A percentile compares a stretch with the other conserved stretches of the same genome.
These are phyloP conservation scores for Leccinellum luteum DNA, from an alignment of 768 basidiomycete species.

Conservation along the genomic window DNA sequence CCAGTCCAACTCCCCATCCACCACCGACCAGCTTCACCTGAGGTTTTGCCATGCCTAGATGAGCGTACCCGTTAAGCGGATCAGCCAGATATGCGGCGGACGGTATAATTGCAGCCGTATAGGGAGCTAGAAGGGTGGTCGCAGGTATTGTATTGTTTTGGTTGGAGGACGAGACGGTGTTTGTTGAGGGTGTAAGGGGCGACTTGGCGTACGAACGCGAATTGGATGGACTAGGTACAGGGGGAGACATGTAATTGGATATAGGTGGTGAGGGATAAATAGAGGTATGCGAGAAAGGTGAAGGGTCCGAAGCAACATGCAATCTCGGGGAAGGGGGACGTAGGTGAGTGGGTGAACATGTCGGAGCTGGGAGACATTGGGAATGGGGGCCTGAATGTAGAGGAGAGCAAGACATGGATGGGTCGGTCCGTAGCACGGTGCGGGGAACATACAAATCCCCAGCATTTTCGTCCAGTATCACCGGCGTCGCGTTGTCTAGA, in stretches of 20 bases:
- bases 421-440: constrained; percentile 23
- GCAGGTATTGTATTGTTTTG: constrained; percentile 56
- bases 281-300: constrained; percentile 18
- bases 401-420: constrained; percentile 9
- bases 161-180: constrained; percentile 39
- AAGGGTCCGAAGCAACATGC: constrained; percentile 22
- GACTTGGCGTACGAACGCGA: constrained; percentile 17
- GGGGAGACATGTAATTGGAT: constrained; percentile 21
- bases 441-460: constrained; percentile 19
- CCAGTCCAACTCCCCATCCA: constrained; percentile 76
- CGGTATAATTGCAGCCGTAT: constrained; percentile 60
- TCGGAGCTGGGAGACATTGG: constrained; percentile 5
- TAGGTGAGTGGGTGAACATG: constrained; percentile 25
- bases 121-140: constrained; percentile 59
- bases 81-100: constrained; percentile 69
- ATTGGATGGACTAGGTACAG: constrained; percentile 21
- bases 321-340: constrained; percentile 30
- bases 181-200: constrained; percentile 36
- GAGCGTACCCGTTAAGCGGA: constrained; percentile 84
- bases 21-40: constrained; percentile 77
- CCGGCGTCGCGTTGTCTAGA: constrained; percentile 34
- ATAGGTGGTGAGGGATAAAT: constrained; percentile 27
- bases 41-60: constrained; percentile 79
- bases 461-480: constrained; percentile 30
- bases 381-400: constrained; percentile 1